A percentile compares a stretch with the other conserved stretches of the same genome.
These are phyloP conservation scores for Wickerhamomyces strasburgensis DNA, from an alignment of 805 yeast species.

Conservation along the genomic window DNA sequence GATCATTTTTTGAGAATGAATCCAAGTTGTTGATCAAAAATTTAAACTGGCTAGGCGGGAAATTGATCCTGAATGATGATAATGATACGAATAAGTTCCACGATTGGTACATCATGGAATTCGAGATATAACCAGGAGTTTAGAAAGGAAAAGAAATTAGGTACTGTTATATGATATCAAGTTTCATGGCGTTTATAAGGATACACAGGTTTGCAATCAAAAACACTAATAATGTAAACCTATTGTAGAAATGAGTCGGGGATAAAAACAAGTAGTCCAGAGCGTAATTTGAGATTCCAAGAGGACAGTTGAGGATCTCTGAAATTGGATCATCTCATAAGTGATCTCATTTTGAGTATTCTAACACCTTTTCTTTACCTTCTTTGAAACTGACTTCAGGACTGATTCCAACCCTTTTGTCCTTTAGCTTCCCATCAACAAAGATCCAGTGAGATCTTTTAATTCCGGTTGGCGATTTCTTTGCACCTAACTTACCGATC, in stretches of 20 bases:
- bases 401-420: conserved; percentile 34
- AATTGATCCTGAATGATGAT: conserved; percentile 16
- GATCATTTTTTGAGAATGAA: conserved; percentile 21
- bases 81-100: conserved; percentile 19
- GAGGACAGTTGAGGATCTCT: too few species aligned
- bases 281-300: too few species aligned
- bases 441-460: conserved; percentile 92
- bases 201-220: too few species aligned
- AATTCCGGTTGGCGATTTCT: conserved; percentile 70
- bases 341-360: conserved; percentile 27
- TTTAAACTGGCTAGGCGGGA: conserved; percentile 26
- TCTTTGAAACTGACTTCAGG: conserved; percentile 55
- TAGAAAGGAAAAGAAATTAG: background rate
- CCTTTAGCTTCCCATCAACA: conserved; percentile 61
- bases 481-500: conserved; percentile 75
- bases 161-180: too few species aligned
- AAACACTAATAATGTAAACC: too few species aligned
- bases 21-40: conserved; percentile 22
- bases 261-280: too few species aligned
- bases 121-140: conserved; percentile 18
- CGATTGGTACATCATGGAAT: conserved; percentile 27
- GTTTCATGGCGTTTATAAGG: too few species aligned
- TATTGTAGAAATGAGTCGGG: too few species aligned
- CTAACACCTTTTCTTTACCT: conserved; percentile 54
- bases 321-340: too few species aligned